Evolutionary conservation across 495 filamentous ascomycete species (phyloP).

Genomic region (Letharia lupina): DNA sequence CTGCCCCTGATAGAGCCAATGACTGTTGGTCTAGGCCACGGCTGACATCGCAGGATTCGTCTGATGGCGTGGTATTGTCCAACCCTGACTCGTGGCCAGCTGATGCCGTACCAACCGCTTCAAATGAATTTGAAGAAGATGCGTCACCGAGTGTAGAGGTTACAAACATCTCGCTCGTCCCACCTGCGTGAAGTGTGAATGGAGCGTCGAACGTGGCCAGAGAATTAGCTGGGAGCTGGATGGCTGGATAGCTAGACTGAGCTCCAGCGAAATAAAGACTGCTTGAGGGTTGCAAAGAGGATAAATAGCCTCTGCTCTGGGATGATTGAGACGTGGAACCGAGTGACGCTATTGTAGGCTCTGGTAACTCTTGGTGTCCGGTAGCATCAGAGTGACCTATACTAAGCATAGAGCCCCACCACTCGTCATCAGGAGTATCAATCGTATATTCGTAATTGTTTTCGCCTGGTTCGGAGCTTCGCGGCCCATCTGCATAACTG

Average conservation of each 20-base stretch:
- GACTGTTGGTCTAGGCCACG: neutral
- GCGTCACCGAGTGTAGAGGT: neutral
- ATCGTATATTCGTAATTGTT: neutral
- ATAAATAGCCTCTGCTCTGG: neutral
- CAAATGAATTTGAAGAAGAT: neutral
- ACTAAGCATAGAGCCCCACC: neutral
- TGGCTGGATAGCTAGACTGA: neutral
- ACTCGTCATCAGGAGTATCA: neutral
- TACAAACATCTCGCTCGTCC: neutral
- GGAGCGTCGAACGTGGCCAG: neutral
- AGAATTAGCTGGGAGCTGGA: neutral
- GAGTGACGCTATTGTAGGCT: neutral
- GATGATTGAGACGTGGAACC: neutral
- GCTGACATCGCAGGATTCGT: neutral
- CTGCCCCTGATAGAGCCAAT: neutral
- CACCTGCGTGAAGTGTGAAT: neutral
- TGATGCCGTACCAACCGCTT: neutral
- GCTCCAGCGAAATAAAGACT: neutral
- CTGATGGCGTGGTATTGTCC: neutral
- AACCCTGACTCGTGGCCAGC: neutral
- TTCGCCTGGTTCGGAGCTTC: neutral
- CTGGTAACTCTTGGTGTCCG: neutral
- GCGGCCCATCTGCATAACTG: neutral
- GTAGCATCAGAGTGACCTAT: neutral
- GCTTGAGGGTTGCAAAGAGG: neutral